phyloP scores from a whole-genome alignment of 352 stramenopile genomes.

The Phytophthora meadii region DNA sequence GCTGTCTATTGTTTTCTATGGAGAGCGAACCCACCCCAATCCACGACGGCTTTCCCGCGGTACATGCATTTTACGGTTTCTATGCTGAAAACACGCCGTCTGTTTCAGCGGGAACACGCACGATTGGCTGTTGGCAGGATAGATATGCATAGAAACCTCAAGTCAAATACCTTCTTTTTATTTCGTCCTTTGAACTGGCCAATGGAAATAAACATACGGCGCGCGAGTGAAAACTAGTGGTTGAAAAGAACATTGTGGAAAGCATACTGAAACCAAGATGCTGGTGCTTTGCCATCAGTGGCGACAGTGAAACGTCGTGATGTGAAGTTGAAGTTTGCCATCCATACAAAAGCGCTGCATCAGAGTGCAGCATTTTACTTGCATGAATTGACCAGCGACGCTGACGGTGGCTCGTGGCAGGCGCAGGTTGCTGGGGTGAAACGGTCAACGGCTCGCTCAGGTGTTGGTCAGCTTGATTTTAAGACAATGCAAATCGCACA shows the following conservation, averaged over 20 bases:
- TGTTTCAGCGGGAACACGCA: conserved; percentile 5
- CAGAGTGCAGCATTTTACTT: too few species aligned
- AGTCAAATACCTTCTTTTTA: conserved; percentile 14
- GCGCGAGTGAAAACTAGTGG: conserved; percentile 1
- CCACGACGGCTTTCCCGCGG: conserved; percentile 20
- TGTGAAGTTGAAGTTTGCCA: conserved; percentile 12
- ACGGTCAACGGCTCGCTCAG: conserved; percentile 17
- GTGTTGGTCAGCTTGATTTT: not conserved
- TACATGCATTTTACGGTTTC: conserved; percentile 27
- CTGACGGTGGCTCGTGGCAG: conserved; percentile 27
- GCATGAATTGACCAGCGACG: too few species aligned
- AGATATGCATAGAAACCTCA: conserved; percentile 5
- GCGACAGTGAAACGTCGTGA: conserved; percentile 16
- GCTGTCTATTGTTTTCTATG: conserved; percentile 35
- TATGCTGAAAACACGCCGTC: conserved; percentile 16
- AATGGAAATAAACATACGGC: not conserved
- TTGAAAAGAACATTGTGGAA: not conserved
- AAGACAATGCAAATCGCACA: not conserved
- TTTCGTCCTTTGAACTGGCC: conserved; percentile 1
- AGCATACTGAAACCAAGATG: conserved; percentile 8
- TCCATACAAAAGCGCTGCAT: too few species aligned
- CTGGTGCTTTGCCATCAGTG: conserved; percentile 1
- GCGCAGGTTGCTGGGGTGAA: conserved; percentile 13
- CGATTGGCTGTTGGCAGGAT: conserved; percentile 11
- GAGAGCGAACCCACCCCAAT: conserved; percentile 8